Base-by-base conservation (phyloP, 2,329 filamentous ascomycete species). In the Drechslerella coelobrocha region DNA sequence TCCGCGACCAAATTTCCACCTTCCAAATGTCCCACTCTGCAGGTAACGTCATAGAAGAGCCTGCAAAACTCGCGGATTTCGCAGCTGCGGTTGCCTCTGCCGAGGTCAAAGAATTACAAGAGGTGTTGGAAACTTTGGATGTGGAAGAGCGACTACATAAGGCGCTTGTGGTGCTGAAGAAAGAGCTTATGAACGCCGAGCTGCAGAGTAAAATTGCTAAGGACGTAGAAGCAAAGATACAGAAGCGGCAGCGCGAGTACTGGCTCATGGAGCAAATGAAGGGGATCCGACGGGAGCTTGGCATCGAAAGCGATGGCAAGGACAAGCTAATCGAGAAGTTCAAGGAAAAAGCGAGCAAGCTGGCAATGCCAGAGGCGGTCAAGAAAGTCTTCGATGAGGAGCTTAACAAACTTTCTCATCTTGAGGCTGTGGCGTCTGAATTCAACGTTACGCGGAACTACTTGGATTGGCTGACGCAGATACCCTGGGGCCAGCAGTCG, bases 201-300 rank as follows among this genome's bases (percentile, higher is more conserved):
- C 83, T 99, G 27, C 93, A 97, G 79, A 93, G 90, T 63, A 99
- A 97, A 83, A 97, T 99, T 66, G 91, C 90, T 66, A 97, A 97
- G 81, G 94, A 99, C 77, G 95, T 99, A 17, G 94, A 97, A 79
- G 91, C 86, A 77, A 97, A 96, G 81, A 97, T 99, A 59, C 92
- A 92, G 76, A 97, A 99, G 81, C 88, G 93, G 27, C 94, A 99
- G 79, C 88, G 94, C 56, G 94, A 99, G 78, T 99, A 97, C 81
- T 97, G 92, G 90, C 82, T 99, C 50, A 95, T 96, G 91, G 94
- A 99, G 80, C 95, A 99, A 79, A 96, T 99, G 92, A 97, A 97
- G 82, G 94, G 92, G 24, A 99, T 99, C 77, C 89, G 91, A 66
- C 86, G 94, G 66, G 94, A 99, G 80, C 86, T 99, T 52, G 94